These are phyloP conservation scores for Fraxinus excelsior DNA, from an alignment of 257 asterid species.

Conservation along the genomic window DNA sequence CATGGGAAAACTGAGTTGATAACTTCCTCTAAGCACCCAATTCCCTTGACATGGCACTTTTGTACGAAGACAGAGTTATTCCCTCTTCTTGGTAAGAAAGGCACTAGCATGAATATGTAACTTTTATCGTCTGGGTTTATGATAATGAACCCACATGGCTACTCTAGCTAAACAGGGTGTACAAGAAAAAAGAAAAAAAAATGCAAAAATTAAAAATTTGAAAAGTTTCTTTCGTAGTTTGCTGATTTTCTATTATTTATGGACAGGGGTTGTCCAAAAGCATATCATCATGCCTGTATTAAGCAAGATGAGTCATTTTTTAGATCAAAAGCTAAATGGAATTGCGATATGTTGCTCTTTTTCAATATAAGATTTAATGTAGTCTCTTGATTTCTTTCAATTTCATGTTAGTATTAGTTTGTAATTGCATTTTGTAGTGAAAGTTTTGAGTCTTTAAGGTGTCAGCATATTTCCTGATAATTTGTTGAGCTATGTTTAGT, in stretches of 20 bases:
- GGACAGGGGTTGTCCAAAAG: conserved; percentile 95
- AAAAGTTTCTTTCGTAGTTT: conserved; percentile 12
- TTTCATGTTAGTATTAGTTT: background rate
- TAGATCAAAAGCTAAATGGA: conserved; percentile 81
- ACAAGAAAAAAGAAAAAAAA: too few species aligned
- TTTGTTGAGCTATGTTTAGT: conserved; percentile 5
- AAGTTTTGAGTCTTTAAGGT: conserved; percentile 3
- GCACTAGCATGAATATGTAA: too few species aligned
- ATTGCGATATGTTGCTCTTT: conserved; percentile 55
- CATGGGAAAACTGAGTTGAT: too few species aligned
- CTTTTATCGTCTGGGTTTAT: too few species aligned
- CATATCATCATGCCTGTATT: conserved; percentile 88
- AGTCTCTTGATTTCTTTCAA: background rate
- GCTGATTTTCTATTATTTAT: conserved; percentile 25
- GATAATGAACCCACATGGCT: too few species aligned
- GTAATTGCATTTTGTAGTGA: background rate
- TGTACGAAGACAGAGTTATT: too few species aligned
- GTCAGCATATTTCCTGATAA: background rate
- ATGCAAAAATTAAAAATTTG: background rate
- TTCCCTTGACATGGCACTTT: too few species aligned
- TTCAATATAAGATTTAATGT: background rate
- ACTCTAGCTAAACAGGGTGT: too few species aligned
- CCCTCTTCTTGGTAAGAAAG: too few species aligned
- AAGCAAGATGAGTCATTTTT: conserved; percentile 89
- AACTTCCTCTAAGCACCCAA: too few species aligned